Percentiles rank a stretch among this genome's conserved stretches.
phyloP scores from a whole-genome alignment of 2,329 filamentous ascomycete genomes.

The Monilinia fructicola region DNA sequence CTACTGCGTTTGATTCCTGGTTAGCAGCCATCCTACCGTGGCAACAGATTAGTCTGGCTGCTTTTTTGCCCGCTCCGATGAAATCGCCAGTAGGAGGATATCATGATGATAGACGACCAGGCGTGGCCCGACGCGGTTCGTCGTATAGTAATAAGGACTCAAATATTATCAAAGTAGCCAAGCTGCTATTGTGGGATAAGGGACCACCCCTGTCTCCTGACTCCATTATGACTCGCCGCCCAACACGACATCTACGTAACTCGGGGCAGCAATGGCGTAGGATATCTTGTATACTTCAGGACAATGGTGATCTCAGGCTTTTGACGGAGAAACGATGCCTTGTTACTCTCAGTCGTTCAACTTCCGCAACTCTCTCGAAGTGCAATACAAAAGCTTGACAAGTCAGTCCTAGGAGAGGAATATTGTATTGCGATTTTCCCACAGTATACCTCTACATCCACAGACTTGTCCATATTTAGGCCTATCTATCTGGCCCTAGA shows the following conservation, averaged over 20 bases:
- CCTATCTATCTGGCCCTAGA: slow-evolving; percentile 89
- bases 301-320: slow-evolving; percentile 91
- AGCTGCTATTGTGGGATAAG: slow-evolving; percentile 89
- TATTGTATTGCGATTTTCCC: slow-evolving; percentile 95
- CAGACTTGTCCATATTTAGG: slow-evolving; percentile 72
- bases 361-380: slow-evolving; percentile 85
- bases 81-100: slow-evolving; percentile 25
- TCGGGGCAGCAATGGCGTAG: slow-evolving; percentile 69
- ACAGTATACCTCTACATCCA: slow-evolving; percentile 77
- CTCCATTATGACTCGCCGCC: slow-evolving; percentile 52
- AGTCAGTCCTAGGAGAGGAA: slow-evolving; percentile 86
- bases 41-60: slow-evolving; percentile 66
- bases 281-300: slow-evolving; percentile 89
- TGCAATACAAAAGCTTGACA: slow-evolving; percentile 86
- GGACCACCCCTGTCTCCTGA: slow-evolving; percentile 54
- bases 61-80: slow-evolving; percentile 29
- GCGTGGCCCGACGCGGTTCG: slow-evolving; percentile 45
- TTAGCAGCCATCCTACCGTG: slow-evolving; percentile 77
- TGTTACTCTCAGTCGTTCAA: slow-evolving; percentile 78
- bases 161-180: slow-evolving; percentile 92
- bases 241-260: slow-evolving; percentile 56
- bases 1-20: slow-evolving; percentile 74
- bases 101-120: slow-evolving; percentile 37
- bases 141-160: slow-evolving; percentile 69
- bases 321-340: slow-evolving; percentile 82